Base-by-base conservation (phyloP, 768 basidiomycete species). In the Mycena rebaudengoi region DNA sequence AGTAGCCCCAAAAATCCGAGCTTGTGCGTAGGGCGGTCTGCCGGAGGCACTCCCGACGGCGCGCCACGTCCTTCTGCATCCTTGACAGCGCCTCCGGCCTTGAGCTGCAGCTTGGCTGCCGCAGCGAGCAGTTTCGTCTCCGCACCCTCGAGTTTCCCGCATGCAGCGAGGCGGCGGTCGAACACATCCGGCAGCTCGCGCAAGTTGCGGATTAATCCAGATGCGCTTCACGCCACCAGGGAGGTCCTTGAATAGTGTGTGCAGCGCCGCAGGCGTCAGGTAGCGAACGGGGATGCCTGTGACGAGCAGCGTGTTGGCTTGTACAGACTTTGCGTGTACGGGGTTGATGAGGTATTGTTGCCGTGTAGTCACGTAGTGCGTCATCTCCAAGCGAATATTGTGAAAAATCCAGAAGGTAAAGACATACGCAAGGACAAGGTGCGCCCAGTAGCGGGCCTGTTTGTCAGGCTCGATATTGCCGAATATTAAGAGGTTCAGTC, bases 221-320 rank as follows among this genome's bases (percentile, higher is more conserved):
- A 99, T 88, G 66, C 88, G 87, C 73, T 89, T 90, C 8, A 96
- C 91, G 16, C 96, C 96, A 11, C 96, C 96, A 0, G 98, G 97
- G 3, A 98, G 83, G 59, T 86, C 85, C n/a, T 86, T 84, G 76
- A 94, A 97, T 12, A 97, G 77, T 49, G 86, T 81, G 41, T 74
- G 78, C 28, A 98, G 82, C 4, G 88, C 88, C 7, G 81, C 76
- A 67, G 91, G 89, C 37, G 89, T 88, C 54, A 98, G 85, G 71
- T 90, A 95, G 48, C 86, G 85, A 30, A 82, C 78, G 7, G 96
- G 95, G 6, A 99, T 90, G 41, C 96, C 96, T 5, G 95, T 96
- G 63, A 99, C 83, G 43, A 99, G 88, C 21, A 99, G 83, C 4
- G 97, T 96, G 67, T 89, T 92, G 7, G 97, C 95, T 75, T 96